phyloP scores from a whole-genome alignment of 176 grass and related monocot genomes.

The Carex littledalei region DNA sequence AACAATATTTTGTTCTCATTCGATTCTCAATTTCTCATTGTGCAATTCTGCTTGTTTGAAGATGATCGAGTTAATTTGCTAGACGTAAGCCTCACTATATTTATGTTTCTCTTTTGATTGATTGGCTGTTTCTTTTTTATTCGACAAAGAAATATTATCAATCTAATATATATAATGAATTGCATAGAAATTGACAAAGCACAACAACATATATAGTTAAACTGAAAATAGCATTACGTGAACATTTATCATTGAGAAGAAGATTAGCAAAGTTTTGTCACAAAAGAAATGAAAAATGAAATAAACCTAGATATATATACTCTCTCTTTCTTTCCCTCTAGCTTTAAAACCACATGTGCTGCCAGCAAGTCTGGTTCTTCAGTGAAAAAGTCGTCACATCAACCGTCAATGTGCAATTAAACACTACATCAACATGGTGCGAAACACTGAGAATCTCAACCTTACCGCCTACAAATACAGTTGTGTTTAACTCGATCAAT shows the following conservation, averaged over 20 bases:
- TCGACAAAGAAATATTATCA: neutral
- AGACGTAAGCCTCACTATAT: too few species aligned
- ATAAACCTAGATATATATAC: neutral
- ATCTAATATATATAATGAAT: neutral
- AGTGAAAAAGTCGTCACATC: conserved; percentile 33
- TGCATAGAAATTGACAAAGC: neutral
- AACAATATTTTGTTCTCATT: neutral
- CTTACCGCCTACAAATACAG: conserved; percentile 39
- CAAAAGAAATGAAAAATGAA: neutral
- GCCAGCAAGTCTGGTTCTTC: conserved; percentile 39
- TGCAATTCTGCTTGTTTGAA: too few species aligned
- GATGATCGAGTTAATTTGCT: too few species aligned
- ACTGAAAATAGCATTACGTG: neutral
- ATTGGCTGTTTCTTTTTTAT: neutral
- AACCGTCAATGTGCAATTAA: conserved; percentile 49
- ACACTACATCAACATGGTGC: conserved; percentile 33
- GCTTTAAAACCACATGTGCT: conserved; percentile 29
- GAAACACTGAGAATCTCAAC: conserved; percentile 34
- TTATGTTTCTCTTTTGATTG: neutral
- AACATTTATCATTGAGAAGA: neutral
- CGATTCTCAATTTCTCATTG: neutral
- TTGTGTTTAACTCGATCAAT: conserved; percentile 31
- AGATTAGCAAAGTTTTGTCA: neutral
- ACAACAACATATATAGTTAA: neutral
- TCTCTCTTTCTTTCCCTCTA: neutral